Conservation (phyloP, 345 rosid species). For the Gossypioides kirkii region DNA sequence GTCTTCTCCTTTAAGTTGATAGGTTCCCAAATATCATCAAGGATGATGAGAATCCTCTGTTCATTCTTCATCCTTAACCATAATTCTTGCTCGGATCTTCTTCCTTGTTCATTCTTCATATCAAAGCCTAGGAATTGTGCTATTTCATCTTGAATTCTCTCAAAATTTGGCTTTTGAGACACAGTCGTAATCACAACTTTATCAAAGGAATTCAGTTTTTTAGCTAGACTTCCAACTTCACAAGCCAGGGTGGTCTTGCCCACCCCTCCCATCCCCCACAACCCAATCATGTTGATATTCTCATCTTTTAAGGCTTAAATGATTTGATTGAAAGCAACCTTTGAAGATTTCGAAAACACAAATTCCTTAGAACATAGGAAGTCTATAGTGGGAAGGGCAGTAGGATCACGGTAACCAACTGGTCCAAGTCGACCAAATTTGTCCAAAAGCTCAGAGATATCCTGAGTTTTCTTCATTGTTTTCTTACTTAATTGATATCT, state of each 20-base stretch:
- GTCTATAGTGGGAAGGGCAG: background rate
- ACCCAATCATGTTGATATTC: background rate
- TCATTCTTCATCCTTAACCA: background rate
- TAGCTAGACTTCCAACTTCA: background rate
- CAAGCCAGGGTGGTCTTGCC: background rate
- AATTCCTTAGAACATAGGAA: background rate
- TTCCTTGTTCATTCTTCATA: background rate
- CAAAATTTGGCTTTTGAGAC: background rate
- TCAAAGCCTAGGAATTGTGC: background rate
- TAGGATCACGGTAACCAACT: no score
- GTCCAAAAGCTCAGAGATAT: background rate
- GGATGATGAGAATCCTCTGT: background rate
- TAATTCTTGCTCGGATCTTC: background rate
- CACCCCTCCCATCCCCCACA: background rate
- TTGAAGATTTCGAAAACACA: background rate
- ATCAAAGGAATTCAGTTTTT: background rate
- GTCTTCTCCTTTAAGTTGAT: background rate
- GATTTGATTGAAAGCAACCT: background rate
- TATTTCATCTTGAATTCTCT: background rate
- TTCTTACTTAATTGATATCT: background rate
- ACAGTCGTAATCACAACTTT: background rate
- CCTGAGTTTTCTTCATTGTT: background rate
- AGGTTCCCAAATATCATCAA: background rate
- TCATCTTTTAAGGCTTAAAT: background rate
- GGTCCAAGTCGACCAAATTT: no score